Evolutionary conservation across 805 yeast genomes (phyloP), one percentile per base, ranked within the genome.

Genomic region (Ogataea pini): DNA sequence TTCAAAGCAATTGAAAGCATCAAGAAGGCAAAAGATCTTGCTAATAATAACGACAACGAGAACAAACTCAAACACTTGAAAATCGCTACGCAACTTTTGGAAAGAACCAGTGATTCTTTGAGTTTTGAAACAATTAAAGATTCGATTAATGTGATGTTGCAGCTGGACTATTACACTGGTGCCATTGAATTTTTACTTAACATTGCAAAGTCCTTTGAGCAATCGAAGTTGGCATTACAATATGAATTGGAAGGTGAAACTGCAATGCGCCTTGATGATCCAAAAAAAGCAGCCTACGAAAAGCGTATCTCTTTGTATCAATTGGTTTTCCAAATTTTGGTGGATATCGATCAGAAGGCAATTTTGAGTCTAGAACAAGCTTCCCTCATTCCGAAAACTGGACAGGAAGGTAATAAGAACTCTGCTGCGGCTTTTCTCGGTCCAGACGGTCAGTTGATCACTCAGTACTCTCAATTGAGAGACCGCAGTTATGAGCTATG

Each of bases 1-100:
- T 94, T 91, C 74, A 86, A 92, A 67, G 98, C 97, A 0, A 83
- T 90, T 58, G 99, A 94, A 65, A 90, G 86, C 64, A 73, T 94
- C 59, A 86, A 92, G 48, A 83, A 85, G 58, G 97, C 98, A 1
- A 86, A 85, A 59, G 86, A 82, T 48, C 79, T 82, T 51, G 89
- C 88, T 1, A 67, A 73, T 20, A 79, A 79, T 54, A 81, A 83
- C 58, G 96, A 91, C 62, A 76, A 77, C 36, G 97, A 91, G 46
- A 65, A 77, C 55, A 78, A 85, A 45, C 70, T 79, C 50, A 75
- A 79, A 51, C 84, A 88, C 58, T 73, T 94, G 57, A 77, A 79
- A 39, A 82, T 85, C 52, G 89, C 97, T 1, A 86, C 88, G 12
- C 76, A 78, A 43, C 72, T 92, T 41, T 82, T 94, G 57, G 87